A percentile compares a stretch with the other conserved stretches of the same genome.
Evolutionary conservation across 2,329 filamentous ascomycete genomes (phyloP).

Genomic region (Colletotrichum higginsianum): DNA sequence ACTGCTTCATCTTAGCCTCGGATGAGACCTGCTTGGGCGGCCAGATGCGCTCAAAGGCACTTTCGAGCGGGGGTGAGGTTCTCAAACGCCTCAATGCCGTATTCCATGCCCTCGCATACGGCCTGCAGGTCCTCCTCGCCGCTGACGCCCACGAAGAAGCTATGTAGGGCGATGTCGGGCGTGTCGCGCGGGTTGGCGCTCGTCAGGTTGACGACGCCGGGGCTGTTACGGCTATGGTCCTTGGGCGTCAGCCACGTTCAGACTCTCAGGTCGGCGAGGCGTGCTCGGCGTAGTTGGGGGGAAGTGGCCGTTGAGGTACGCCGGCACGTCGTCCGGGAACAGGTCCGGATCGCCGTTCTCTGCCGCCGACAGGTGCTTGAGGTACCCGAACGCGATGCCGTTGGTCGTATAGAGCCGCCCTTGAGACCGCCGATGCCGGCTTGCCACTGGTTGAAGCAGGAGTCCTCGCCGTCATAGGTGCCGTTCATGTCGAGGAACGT

Average conservation of each 20-base stretch:
- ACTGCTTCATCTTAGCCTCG: conserved; percentile 61
- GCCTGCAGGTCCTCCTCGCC: conserved; percentile 61
- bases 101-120: conserved; percentile 61
- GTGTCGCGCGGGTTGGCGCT: conserved; percentile 74
- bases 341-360: conserved; percentile 63
- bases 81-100: conserved; percentile 59
- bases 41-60: conserved; percentile 55
- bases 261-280: conserved; percentile 59
- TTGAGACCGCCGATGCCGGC: conserved; percentile 48
- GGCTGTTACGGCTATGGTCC: conserved; percentile 67
- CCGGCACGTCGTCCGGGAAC: conserved; percentile 68
- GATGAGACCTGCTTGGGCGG: conserved; percentile 56
- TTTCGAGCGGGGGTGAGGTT: conserved; percentile 52
- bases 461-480: conserved; percentile 48
- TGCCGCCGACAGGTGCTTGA: conserved; percentile 53
- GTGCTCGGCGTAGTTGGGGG: conserved; percentile 64
- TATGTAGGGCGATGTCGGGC: conserved; percentile 73
- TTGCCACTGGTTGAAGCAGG: conserved; percentile 55
- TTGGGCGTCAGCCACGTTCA: conserved; percentile 65
- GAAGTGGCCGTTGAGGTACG: conserved; percentile 70
- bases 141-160: conserved; percentile 60
- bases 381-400: conserved; percentile 67
- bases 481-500: conserved; percentile 49
- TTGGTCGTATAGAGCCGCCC: conserved; percentile 58
- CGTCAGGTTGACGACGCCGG: conserved; percentile 73